A percentile compares a stretch with the other conserved stretches of the same genome.
These are phyloP conservation scores for Hyphopichia khmerensis DNA, from an alignment of 1,139 yeast species.

Conservation along the genomic window DNA sequence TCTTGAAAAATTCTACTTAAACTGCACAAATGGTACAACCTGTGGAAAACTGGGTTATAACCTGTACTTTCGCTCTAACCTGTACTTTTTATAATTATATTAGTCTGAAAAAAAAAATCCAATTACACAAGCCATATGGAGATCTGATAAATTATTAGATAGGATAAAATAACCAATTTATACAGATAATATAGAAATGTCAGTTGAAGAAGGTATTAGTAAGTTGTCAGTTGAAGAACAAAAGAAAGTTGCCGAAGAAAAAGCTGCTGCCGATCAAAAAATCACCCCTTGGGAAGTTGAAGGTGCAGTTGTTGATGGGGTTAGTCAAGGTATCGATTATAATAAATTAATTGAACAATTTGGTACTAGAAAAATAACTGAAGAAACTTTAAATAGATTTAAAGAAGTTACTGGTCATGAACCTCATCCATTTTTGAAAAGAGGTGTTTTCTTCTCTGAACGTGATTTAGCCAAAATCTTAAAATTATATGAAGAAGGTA, in stretches of 20 bases:
- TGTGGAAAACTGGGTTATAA: neutral
- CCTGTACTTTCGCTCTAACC: neutral
- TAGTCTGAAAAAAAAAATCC: too few species aligned
- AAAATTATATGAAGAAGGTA: constrained; percentile 89
- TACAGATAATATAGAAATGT: too few species aligned
- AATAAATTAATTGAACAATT: constrained; percentile 82
- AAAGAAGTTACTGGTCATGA: constrained; percentile 79
- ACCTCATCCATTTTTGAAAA: constrained; percentile 90
- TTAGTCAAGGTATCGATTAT: constrained; percentile 85
- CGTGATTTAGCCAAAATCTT: constrained; percentile 80
- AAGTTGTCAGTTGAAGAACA: constrained; percentile 11
- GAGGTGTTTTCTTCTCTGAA: constrained; percentile 92
- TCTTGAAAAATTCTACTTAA: neutral
- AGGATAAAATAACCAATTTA: too few species aligned
- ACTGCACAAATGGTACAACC: neutral
- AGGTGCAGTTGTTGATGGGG: constrained; percentile 96
- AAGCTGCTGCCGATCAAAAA: constrained; percentile 52
- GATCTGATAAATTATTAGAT: too few species aligned
- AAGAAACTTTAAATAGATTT: constrained; percentile 75
- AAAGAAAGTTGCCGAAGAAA: constrained; percentile 9
- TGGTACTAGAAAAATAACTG: constrained; percentile 75
- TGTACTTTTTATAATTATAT: too few species aligned
- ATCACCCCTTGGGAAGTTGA: constrained; percentile 99
- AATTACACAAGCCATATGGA: too few species aligned
- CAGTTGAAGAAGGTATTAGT: neutral